Base-by-base conservation (phyloP, 306 rosid species). In the Pyrus betulifolia region DNA sequence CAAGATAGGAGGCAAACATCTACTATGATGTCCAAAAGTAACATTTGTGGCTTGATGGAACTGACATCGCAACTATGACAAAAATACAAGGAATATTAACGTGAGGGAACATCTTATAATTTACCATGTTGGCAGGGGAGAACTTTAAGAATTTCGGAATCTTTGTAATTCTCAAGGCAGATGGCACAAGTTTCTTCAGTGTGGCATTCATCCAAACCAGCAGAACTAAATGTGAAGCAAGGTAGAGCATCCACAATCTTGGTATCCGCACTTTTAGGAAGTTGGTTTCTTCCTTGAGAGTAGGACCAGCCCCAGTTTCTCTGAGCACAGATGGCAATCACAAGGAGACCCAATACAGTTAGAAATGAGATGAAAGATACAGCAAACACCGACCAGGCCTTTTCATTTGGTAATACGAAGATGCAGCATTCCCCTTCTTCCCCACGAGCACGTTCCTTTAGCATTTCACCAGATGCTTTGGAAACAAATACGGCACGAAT, bases 81-180 rank as follows among this genome's bases (percentile, higher is more conserved):
- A 69, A 73, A 74, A 38, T 69, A 40, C 65, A n/a, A 61, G 5
- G 18, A 64, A 42, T 70, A 35, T 22, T 6, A 59, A 3, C 28
- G 11, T 18, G 27, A 72, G 67, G 49, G 54, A 23, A 38, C 19
- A 17, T 59, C 57, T 58, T 11, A 73, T 15, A 73, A 62, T 30
- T 45, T 73, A 84, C 87, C 87, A 30, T 80, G 87, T 57, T 45
- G 79, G 74, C 84, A 84, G 35, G 82, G 82, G 4, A 84, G 87
- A 77, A 84, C 82, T 80, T 77, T 84, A 13, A 84, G 80, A 75
- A 74, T 64, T 67, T 84, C 87, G 54, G 71, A 82, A 63, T 84
- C 87, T 73, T 73, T 80, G 82, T 84, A 84, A 69, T 77, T 80
- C 69, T 84, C 87, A 59, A 84, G 87, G 76, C 87, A 84, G 69